phyloP scores from a whole-genome alignment of 2,329 filamentous ascomycete species.

The Alternaria gaisen region DNA sequence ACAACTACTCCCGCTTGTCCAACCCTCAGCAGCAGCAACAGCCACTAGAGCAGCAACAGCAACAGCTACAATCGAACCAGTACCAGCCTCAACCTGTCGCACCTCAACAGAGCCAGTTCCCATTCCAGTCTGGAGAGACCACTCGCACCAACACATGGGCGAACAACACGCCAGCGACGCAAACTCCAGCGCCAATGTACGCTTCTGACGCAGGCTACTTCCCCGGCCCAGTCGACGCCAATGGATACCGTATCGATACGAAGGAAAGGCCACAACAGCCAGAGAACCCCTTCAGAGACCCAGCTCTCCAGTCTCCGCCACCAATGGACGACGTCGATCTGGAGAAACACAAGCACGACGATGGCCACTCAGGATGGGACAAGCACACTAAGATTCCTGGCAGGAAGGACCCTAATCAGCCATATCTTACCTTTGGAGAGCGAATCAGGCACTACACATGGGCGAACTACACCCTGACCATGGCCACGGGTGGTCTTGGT shows the following conservation, averaged over 20 bases:
- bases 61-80: slow-evolving; percentile 19
- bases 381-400: slow-evolving; percentile 40
- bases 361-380: slow-evolving; percentile 29
- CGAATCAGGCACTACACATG: slow-evolving; percentile 56
- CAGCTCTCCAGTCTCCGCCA: slow-evolving; percentile 23
- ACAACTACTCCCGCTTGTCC: slow-evolving; percentile 15
- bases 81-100: slow-evolving; percentile 6
- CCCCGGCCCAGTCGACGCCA: slow-evolving; percentile 30
- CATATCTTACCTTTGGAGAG: slow-evolving; percentile 38
- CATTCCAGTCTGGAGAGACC: slow-evolving; percentile 30
- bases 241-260: slow-evolving; percentile 38
- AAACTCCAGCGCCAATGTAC: slow-evolving; percentile 34
- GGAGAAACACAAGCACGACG: slow-evolving; percentile 41
- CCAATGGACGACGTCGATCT: slow-evolving; percentile 35
- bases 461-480: slow-evolving; percentile 59
- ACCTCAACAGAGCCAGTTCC: slow-evolving; percentile 20
- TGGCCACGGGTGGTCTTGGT: slow-evolving; percentile 59
- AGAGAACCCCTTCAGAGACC: slow-evolving; percentile 31
- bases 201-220: slow-evolving; percentile 33
- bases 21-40: slow-evolving; percentile 19
- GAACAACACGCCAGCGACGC: slow-evolving; percentile 12
- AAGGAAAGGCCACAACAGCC: slow-evolving; percentile 33
- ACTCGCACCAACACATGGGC: slow-evolving; percentile 42
- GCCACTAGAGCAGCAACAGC: slow-evolving; percentile 12
- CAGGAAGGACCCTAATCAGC: slow-evolving; percentile 46